Evolutionary conservation across 2,329 filamentous ascomycete species (phyloP), one percentile per base, ranked within the genome.

Genomic region (Onygenales sp.): DNA sequence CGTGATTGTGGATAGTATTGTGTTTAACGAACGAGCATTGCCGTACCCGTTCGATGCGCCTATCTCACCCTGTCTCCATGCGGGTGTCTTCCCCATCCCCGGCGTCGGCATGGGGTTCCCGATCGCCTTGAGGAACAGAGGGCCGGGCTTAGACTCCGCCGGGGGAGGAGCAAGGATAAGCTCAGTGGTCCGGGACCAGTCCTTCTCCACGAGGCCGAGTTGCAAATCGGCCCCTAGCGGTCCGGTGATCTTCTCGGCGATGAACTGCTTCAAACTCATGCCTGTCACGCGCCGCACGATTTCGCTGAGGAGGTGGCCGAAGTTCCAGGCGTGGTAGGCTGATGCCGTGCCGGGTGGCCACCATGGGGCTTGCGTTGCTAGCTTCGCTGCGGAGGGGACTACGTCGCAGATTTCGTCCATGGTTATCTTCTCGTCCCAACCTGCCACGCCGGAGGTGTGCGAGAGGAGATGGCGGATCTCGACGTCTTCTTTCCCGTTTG

Each of bases 141-240:
- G 21, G 21, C 21, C 32, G 5, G 32, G n/a, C 8, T 62, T 56
- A 2, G 59, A 55, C 35, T 9, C 55, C 47, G 51, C 51, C 6
- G 55, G 31, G 0, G 59, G 48, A 0, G 63, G 57, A 0, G 63
- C 50, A 4, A 68, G 58, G 0, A 70, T 54, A 3, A 74, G 54
- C 6, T 70, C 62, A 0, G 72, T 66, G 2, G 75, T 60, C 7
- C 76, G 74, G 2, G 55, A 41, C 66, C 66, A 72, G 55, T 77
- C 70, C 6, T 67, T 59, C 48, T 78, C 72, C 1, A 57, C 48
- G 2, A 70, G 63, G 1, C 75, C 75, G 13, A 79, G 64, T 43
- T 72, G 68, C 52, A 77, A 78, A 58, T 79, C 77, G 1, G 75
- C 76, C 0, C 59, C 58, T 3, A 75, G 57, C 0, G 77, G 75